phyloP scores from a whole-genome alignment of 2,329 filamentous ascomycete genomes.

The Purpureocillium lavendulum region DNA sequence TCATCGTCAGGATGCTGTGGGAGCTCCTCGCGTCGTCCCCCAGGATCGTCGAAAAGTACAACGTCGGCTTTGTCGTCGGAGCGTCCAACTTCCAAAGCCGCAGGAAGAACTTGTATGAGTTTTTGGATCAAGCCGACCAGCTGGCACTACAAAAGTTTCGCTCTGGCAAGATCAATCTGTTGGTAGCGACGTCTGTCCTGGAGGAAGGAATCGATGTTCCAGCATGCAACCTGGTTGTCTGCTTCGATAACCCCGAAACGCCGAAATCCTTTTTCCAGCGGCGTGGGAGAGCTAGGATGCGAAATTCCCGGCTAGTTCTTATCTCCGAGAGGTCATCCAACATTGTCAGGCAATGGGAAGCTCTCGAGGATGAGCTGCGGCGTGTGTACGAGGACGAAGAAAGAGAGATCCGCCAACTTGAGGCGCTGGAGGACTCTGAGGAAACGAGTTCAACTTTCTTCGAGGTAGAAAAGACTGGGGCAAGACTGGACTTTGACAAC shows the following conservation, averaged over 20 bases:
- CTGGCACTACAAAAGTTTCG: constrained; percentile 39
- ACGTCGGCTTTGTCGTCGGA: constrained; percentile 48
- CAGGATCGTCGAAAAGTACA: constrained; percentile 33
- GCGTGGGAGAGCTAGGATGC: constrained; percentile 43
- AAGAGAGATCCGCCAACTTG: constrained; percentile 36
- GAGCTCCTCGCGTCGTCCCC: constrained; percentile 49
- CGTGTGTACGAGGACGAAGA: constrained; percentile 57
- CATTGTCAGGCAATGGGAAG: constrained; percentile 45
- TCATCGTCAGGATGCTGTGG: constrained; percentile 50
- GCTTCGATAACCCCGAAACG: constrained; percentile 41
- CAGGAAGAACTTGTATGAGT: constrained; percentile 32
- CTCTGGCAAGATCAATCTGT: constrained; percentile 43
- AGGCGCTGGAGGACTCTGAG: constrained; percentile 37
- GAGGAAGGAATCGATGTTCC: constrained; percentile 63
- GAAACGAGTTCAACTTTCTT: constrained; percentile 18
- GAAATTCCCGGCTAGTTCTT: constrained; percentile 40
- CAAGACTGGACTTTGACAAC: constrained; percentile 63
- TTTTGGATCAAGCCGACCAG: constrained; percentile 21
- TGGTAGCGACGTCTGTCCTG: constrained; percentile 55
- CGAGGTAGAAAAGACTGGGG: constrained; percentile 38
- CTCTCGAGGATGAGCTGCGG: constrained; percentile 67
- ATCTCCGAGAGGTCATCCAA: constrained; percentile 25
- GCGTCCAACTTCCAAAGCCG: constrained; percentile 29
- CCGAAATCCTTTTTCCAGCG: constrained; percentile 53
- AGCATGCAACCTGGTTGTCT: constrained; percentile 53